Conservation (phyloP, 768 basidiomycete genomes). For the Favolaschia claudopus region DNA sequence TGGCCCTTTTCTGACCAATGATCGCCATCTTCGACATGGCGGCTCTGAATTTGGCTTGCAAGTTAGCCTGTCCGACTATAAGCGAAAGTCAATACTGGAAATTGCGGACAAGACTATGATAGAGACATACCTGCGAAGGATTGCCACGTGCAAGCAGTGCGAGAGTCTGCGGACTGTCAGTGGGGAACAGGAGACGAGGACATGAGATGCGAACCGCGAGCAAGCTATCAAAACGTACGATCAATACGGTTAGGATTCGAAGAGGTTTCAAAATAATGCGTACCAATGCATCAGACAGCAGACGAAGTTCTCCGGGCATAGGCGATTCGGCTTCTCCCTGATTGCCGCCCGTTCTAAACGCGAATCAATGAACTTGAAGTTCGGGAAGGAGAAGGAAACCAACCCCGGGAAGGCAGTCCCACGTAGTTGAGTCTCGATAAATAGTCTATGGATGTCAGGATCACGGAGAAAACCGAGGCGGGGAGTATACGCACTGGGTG, state of each 20-base stretch:
- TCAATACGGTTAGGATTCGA: neutral
- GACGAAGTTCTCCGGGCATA: constrained; percentile 26
- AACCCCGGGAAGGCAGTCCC: constrained; percentile 35
- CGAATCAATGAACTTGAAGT: constrained; percentile 31
- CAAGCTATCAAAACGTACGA: constrained; percentile 18
- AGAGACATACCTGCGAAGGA: constrained; percentile 33
- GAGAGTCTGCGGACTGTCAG: constrained; percentile 34
- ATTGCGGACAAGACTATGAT: neutral
- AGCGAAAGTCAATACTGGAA: neutral
- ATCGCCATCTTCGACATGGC: constrained; percentile 43
- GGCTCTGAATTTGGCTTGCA: constrained; percentile 33
- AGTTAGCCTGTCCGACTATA: constrained; percentile 29
- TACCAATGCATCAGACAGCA: constrained; percentile 26
- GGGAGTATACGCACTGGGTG: constrained; percentile 27
- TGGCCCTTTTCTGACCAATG: constrained; percentile 34
- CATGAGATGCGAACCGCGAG: constrained; percentile 13
- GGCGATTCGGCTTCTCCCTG: constrained; percentile 25
- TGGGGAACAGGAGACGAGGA: constrained; percentile 33
- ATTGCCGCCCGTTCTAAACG: constrained; percentile 34
- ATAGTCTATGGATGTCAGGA: constrained; percentile 22
- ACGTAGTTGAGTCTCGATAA: constrained; percentile 40
- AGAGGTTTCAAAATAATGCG: neutral
- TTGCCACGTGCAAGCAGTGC: constrained; percentile 48
- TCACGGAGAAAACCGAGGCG: neutral
- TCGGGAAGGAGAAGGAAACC: constrained; percentile 21